Conservation (phyloP, 345 rosid genomes). For the Heritiera fomes region DNA sequence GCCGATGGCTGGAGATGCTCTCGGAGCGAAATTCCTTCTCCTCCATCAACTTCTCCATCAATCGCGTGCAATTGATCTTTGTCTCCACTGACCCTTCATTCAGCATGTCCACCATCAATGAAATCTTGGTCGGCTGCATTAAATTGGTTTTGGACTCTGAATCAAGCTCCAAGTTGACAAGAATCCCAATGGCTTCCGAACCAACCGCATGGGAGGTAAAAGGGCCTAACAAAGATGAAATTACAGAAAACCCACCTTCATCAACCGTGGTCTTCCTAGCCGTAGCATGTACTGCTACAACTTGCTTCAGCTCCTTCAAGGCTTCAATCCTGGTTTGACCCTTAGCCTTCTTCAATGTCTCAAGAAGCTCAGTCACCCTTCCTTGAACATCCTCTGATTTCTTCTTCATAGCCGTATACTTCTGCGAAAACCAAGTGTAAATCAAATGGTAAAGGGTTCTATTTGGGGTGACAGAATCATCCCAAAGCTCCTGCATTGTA, state of each 20-base stretch:
- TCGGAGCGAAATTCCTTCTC: slow-evolving; percentile 53
- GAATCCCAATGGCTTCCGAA: slow-evolving; percentile 65
- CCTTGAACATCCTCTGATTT: slow-evolving; percentile 75
- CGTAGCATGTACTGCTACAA: slow-evolving; percentile 48
- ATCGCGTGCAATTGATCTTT: slow-evolving; percentile 55
- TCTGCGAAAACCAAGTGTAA: slow-evolving; percentile 66
- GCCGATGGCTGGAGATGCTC: slow-evolving; percentile 55
- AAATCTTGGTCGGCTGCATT: slow-evolving; percentile 67
- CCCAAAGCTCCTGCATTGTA: slow-evolving; percentile 84
- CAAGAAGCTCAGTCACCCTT: slow-evolving; percentile 53
- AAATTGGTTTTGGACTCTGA: slow-evolving; percentile 48
- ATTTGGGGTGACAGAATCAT: slow-evolving; percentile 59
- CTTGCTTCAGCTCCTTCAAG: slow-evolving; percentile 57
- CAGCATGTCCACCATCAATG: slow-evolving; percentile 63
- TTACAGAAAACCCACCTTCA: slow-evolving; percentile 52
- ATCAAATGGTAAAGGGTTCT: slow-evolving; percentile 64
- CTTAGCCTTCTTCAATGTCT: slow-evolving; percentile 56
- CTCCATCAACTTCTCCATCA: slow-evolving; percentile 55
- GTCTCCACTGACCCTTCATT: slow-evolving; percentile 69
- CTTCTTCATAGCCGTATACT: slow-evolving; percentile 60
- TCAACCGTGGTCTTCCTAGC: slow-evolving; percentile 58
- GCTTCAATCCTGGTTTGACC: slow-evolving; percentile 71
- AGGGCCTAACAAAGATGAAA: slow-evolving; percentile 58
- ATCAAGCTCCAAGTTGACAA: slow-evolving; percentile 65
- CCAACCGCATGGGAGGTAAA: slow-evolving; percentile 76